Base-by-base conservation (phyloP, 192 early-diverging fungal genomes). In the Chytriomyces confervae region DNA sequence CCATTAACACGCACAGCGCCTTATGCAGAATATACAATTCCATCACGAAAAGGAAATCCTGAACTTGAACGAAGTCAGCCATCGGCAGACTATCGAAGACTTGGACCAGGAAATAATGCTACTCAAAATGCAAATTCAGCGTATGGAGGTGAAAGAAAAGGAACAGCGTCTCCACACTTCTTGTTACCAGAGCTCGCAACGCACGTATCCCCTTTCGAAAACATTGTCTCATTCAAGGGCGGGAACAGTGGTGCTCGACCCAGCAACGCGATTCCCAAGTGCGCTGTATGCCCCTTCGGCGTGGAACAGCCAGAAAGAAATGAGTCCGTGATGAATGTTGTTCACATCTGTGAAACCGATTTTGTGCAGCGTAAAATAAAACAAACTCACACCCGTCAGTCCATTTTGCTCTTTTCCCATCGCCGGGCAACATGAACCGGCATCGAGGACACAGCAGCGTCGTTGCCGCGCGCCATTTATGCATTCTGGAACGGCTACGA, bases 31-130 rank as follows among this genome's bases (percentile, higher is more conserved):
- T 47, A 74, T 74, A 47, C 72, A 74, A 74, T 74, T 74, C 72
- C 72, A 74, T 45, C 72, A 74, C 45, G 72, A 74, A 57, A 74
- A 74, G 29, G 72, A 74, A 62, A 74, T 74, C 53, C 11, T 62
- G 7, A 62, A 27, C 7, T 44, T 74, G 7, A 29, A 29, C 27
- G 72, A 74, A 43, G 20, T 16, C 6, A 74, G 50, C 53, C 72
- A 74, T 5, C 45, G 50, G 18, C 72, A 74, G 62, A 74, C 72
- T 10, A 74, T 74, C 48, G 61, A 74, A 74, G 72, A 74, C 18
- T 44, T 74, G 16, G 72, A 74, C 61, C 72, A 74, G 62, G 61
- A 74, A 74, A 74, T 74, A 8, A 43, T 50, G 16, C 72, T 74
- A 9, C 72, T 74, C 44, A 74, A 74, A 62, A 16, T 47, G 8